phyloP scores from a whole-genome alignment of 352 stramenopile genomes.

The Pythium phragmiticola region DNA sequence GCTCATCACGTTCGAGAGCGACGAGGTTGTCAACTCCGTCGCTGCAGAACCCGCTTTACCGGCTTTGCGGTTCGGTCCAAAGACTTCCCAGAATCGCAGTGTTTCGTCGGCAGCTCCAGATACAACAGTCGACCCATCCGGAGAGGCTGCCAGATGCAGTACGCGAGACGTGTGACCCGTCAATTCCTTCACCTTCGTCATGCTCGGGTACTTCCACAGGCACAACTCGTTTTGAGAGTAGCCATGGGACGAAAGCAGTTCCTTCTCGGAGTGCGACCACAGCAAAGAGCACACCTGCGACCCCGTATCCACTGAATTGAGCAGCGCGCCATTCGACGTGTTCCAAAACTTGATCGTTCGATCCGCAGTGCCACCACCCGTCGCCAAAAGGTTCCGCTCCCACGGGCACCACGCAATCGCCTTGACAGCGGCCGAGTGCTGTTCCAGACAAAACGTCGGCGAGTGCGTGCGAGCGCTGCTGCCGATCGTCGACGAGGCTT shows the following conservation, averaged over 20 bases:
- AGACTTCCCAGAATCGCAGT: slow-evolving; percentile 99
- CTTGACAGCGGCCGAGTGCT: slow-evolving; percentile 98
- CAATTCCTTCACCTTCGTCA: slow-evolving; percentile 97
- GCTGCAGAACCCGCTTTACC: slow-evolving; percentile 56
- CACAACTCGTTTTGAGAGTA: slow-evolving; percentile 98
- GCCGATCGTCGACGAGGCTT: slow-evolving; percentile 83
- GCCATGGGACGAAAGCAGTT: slow-evolving; percentile 97
- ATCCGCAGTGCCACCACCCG: slow-evolving; percentile 97
- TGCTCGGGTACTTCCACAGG: slow-evolving; percentile 99
- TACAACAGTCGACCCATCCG: slow-evolving; percentile 96
- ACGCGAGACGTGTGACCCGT: slow-evolving; percentile 97
- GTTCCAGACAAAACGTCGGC: slow-evolving; percentile 86
- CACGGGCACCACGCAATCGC: slow-evolving; percentile 98
- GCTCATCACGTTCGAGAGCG: slow-evolving; percentile 78
- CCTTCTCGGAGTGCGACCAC: slow-evolving; percentile 92
- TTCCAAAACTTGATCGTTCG: slow-evolving; percentile 99
- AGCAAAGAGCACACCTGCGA: slow-evolving; percentile 97
- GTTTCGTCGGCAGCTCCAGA: slow-evolving; percentile 98
- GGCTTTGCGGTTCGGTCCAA: slow-evolving; percentile 86
- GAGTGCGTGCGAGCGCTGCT: slow-evolving; percentile 48
- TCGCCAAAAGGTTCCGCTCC: slow-evolving; percentile 96
- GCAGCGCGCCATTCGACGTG: slow-evolving; percentile 91
- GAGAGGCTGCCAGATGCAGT: slow-evolving; percentile 95
- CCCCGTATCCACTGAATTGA: slow-evolving; percentile 97
- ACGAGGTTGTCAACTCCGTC: slow-evolving; percentile 58